These are phyloP conservation scores for Lactarius trivialis DNA, from an alignment of 768 basidiomycete genomes.

Conservation along the genomic window DNA sequence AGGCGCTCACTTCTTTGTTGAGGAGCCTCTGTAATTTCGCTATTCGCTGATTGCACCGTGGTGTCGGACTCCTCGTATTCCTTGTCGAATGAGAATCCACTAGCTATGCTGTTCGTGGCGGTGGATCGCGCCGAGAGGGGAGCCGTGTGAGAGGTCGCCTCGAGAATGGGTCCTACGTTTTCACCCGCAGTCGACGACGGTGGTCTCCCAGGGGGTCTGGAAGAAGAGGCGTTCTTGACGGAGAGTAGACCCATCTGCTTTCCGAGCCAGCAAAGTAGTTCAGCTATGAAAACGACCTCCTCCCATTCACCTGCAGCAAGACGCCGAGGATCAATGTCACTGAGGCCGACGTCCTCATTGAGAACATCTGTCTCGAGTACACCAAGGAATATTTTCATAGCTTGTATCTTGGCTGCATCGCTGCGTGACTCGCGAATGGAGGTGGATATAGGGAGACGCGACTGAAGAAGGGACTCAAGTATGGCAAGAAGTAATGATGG, in stretches of 20 bases:
- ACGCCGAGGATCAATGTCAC: conserved; percentile 54
- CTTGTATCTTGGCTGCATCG: conserved; percentile 43
- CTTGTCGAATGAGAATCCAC: conserved; percentile 29
- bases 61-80: conserved; percentile 33
- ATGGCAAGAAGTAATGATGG: conserved; percentile 66
- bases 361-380: conserved; percentile 64
- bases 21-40: conserved; percentile 22
- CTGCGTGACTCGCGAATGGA: conserved; percentile 34
- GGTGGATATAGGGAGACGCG: conserved; percentile 44
- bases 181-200: conserved; percentile 8
- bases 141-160: conserved; percentile 3
- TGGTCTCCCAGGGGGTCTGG: conserved; percentile 2
- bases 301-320: conserved; percentile 61
- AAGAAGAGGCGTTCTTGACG: conserved; percentile 8
- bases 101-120: conserved; percentile 31
- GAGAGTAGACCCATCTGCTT: conserved; percentile 36
- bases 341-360: conserved; percentile 53
- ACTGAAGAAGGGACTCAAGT: conserved; percentile 52
- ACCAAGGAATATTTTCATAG: conserved; percentile 71
- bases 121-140: conserved; percentile 33
- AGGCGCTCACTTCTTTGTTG: conserved; percentile 3
- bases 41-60: conserved; percentile 26
- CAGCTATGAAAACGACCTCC: conserved; percentile 59
- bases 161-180: conserved; percentile 1
- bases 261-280: conserved; percentile 67